Evolutionary conservation across 2,329 filamentous ascomycete genomes (phyloP).

Genomic region (Pseudogymnoascus sp.): DNA sequence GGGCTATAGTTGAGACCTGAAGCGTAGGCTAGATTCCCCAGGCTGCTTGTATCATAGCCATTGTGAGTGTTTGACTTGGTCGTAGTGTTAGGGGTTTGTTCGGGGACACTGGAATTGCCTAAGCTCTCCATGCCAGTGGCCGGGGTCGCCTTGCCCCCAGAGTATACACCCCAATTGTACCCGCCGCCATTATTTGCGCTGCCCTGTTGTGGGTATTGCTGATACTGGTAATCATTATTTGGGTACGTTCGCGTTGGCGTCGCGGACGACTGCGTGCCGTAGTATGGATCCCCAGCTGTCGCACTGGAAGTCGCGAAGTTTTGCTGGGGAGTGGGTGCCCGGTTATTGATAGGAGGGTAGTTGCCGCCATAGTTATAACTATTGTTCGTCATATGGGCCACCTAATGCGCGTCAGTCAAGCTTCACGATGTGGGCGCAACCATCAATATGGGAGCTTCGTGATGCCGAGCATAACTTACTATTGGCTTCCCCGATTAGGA

Average conservation of each 20-base stretch:
- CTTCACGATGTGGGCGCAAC: neutral
- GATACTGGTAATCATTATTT: conserved; percentile 5
- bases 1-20: conserved; percentile 5
- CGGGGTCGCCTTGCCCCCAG: neutral
- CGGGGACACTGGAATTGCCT: neutral
- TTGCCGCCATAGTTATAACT: neutral
- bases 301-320: neutral
- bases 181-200: neutral
- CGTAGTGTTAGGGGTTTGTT: neutral
- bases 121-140: neutral
- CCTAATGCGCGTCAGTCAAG: neutral
- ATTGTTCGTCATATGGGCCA: conserved; percentile 1
- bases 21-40: conserved; percentile 8
- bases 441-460: neutral
- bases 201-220: conserved; percentile 3
- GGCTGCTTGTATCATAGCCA: conserved; percentile 5
- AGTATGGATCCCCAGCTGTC: neutral
- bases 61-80: neutral
- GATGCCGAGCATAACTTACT: neutral
- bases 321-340: neutral
- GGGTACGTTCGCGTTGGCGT: neutral
- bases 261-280: neutral
- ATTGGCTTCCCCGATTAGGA: neutral
- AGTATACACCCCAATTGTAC: conserved; percentile 3
- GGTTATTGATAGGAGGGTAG: conserved; percentile 3